Conservation (phyloP, 2,329 filamentous ascomycete species). For the Cordyceps tenuipes region DNA sequence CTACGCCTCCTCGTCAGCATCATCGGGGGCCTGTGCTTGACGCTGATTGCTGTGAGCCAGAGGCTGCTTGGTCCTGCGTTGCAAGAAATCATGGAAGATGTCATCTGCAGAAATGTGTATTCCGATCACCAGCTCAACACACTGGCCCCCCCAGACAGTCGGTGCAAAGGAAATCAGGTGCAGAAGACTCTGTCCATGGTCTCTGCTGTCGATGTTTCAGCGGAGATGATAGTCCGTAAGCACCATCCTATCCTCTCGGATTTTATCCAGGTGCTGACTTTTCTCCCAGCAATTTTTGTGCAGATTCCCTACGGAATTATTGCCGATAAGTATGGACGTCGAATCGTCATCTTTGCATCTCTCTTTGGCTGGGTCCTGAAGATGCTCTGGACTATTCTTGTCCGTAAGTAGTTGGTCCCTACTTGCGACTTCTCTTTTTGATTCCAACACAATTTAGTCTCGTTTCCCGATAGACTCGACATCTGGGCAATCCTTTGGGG, state of each 20-base stretch:
- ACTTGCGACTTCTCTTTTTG: background rate
- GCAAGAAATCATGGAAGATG: conserved; percentile 43
- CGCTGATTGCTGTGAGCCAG: conserved; percentile 35
- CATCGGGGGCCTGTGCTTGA: conserved; percentile 30
- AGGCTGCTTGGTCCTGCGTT: conserved; percentile 32
- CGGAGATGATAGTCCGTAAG: conserved; percentile 39
- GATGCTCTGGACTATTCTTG: conserved; percentile 21
- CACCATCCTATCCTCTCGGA: conserved; percentile 7
- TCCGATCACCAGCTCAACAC: conserved; percentile 28
- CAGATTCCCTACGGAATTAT: conserved; percentile 40
- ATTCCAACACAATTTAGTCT: conserved; percentile 21
- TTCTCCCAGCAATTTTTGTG: conserved; percentile 27
- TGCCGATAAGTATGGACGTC: conserved; percentile 38
- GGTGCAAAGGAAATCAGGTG: conserved; percentile 41
- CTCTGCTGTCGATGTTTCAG: conserved; percentile 35
- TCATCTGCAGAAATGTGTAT: conserved; percentile 43
- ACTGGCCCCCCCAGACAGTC: conserved; percentile 26
- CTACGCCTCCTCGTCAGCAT: conserved; percentile 23
- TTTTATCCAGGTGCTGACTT: background rate
- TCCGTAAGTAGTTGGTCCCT: conserved; percentile 21
- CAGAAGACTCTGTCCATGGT: conserved; percentile 45
- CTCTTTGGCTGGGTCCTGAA: conserved; percentile 25
- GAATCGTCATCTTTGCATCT: conserved; percentile 30
- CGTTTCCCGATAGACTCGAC: conserved; percentile 30
- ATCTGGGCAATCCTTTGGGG: conserved; percentile 31